A percentile compares a stretch with the other conserved stretches of the same genome.
Evolutionary conservation across 371 early-diverging fungal species (phyloP).

Genomic region (Circinella umbellata): DNA sequence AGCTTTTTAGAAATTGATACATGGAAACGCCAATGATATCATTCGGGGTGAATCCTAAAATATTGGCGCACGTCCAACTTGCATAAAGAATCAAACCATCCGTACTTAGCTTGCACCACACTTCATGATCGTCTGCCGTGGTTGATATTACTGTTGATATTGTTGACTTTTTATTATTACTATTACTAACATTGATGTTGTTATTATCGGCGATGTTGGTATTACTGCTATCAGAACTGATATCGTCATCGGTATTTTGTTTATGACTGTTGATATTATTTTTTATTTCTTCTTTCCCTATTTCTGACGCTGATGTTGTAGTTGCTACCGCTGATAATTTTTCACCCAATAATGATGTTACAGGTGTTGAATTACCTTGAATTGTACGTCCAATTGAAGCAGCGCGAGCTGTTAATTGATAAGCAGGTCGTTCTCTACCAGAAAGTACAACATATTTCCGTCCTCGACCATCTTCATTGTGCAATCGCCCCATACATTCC

Average conservation of each 20-base stretch:
- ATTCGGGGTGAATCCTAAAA: conserved; percentile 48
- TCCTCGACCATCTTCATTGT: conserved; percentile 61
- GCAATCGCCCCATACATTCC: conserved; percentile 61
- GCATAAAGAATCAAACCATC: conserved; percentile 65
- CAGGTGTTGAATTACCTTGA: conserved; percentile 16
- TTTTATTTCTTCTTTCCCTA: too few species aligned
- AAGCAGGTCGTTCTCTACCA: conserved; percentile 55
- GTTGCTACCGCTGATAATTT: too few species aligned
- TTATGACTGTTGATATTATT: too few species aligned
- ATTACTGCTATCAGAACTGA: too few species aligned
- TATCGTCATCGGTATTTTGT: too few species aligned
- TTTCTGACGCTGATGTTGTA: neutral
- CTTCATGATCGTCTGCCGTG: conserved; percentile 29
- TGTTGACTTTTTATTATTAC: neutral
- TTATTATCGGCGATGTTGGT: too few species aligned
- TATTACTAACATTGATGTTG: too few species aligned
- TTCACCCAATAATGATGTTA: neutral
- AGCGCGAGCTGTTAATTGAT: conserved; percentile 32
- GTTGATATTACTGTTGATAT: neutral
- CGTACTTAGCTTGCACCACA: conserved; percentile 67
- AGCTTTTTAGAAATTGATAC: conserved; percentile 59
- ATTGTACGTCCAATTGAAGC: conserved; percentile 25
- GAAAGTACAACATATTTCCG: conserved; percentile 67
- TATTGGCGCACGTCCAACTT: conserved; percentile 43
- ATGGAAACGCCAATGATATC: conserved; percentile 59